Evolutionary conservation across 1,139 yeast genomes (phyloP), one percentile per base, ranked within the genome.

Genomic region (Sugiyamaella pinicola): DNA sequence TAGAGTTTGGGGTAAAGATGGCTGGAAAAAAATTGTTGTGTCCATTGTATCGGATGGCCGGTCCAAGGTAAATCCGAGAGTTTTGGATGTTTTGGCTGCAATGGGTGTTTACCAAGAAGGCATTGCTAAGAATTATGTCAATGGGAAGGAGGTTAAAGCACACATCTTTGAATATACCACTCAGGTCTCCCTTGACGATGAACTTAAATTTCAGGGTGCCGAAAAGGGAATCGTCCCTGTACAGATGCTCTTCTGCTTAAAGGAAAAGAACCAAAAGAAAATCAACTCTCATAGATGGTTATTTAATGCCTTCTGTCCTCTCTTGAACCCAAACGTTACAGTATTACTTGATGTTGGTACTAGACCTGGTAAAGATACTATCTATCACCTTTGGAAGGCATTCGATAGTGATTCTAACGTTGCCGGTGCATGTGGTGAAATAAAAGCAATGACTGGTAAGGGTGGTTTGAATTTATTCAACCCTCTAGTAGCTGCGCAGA

Each of bases 341-440:
- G 81, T 88, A 4, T 72, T 91, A 55, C 77, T 91, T 47, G 98
- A 91, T 74, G 97, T 91, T 15, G 98, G 98, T 58, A 91, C 98
- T 0, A 83, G 85, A 64, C 95, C 97, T 15, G 89, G 87, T 59
- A 80, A 80, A 47, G 84, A 85, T 52, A 91, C 98, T 0, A 74
- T 91, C 35, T 93, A 93, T 66, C 93, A 90, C 62, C 75, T 93
- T 58, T 93, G 99, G 99, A 93, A 93, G 70, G 96, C 96, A 0
- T 93, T 93, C 68, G 98, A 93, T 68, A 80, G 85, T 63, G 97
- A 93, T 68, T 89, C 97, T 1, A 90, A 91, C 64, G 96, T 91
- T 53, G 99, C 96, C 0, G 99, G 98, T 60, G 98, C 96, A 0
- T 96, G 97, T 15, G 99, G 99, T 57, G 97, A 93, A 70, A 90